Evolutionary conservation across 768 basidiomycete genomes (phyloP), one percentile per base, ranked within the genome.

Genomic region (Terana coerulea): DNA sequence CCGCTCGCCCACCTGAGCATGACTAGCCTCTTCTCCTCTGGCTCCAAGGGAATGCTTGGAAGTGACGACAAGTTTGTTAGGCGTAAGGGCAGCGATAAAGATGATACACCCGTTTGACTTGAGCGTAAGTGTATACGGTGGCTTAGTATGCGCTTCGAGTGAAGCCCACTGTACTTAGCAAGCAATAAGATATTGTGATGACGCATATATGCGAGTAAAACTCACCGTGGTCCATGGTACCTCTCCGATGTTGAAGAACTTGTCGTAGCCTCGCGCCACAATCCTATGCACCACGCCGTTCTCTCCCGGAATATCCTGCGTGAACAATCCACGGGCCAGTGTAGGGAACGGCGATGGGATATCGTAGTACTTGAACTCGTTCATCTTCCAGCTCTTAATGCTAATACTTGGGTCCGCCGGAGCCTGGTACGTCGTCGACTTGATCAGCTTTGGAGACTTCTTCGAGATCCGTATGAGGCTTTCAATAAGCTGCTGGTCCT

Each of bases 91-190:
- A 0, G 86, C 87, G 60, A 98, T 84, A 69, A 98, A 92, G 61
- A 99, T 95, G 68, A 98, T 91, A 67, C 95, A 98, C 7, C 95
- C 95, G 56, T 98, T 98, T 0, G 91, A 92, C 65, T 98, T 99
- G 45, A 94, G 75, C 0, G 95, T 91, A 7, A 98, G 75, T 15
- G 84, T 82, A 62, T 97, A 98, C 0, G 92, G 88, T 0, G 86
- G 71, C 2, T 75, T 70, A 0, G 92, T 94, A 53, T 91, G 78
- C 3, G 69, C 63, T 56, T 86, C 77, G 31, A 97, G 70, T 1
- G 83, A 75, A 0, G 72, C 63, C 93, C 94, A 97, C 92, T 95
- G 51, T 24, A 36, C 48, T 19, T 44, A n/a, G 17, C 26, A 9
- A 53, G 52, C 14, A 12, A 52, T 47, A 29, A 40, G 46, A 17